phyloP scores from a whole-genome alignment of 352 stramenopile species.

The Elongisporangium anandrum region DNA sequence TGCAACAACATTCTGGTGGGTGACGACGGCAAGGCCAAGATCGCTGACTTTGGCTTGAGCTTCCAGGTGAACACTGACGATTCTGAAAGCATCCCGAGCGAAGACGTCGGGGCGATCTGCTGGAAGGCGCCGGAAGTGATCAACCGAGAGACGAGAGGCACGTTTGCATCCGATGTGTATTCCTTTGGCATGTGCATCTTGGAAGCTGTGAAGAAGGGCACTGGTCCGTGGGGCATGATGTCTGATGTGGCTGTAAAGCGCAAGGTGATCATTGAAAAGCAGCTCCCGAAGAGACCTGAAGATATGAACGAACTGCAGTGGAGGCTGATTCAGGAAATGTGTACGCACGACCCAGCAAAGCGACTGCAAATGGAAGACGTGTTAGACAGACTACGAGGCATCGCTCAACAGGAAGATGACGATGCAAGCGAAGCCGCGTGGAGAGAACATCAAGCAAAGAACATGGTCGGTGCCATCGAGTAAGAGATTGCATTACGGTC shows the following conservation, averaged over 20 bases:
- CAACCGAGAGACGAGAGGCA: not conserved
- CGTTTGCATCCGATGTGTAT: constrained; percentile 7
- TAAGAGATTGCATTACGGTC: no score
- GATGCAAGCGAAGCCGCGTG: not conserved
- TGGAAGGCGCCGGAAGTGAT: not conserved
- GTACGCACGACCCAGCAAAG: not conserved
- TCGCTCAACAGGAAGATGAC: not conserved
- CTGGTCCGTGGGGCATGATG: not conserved
- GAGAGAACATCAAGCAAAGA: not conserved
- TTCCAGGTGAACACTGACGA: constrained; percentile 4
- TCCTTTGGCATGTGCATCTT: constrained; percentile 9
- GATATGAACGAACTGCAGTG: not conserved
- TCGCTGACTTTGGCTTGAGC: constrained; percentile 12
- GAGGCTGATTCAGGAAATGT: not conserved
- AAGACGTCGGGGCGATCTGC: not conserved
- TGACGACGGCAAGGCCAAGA: constrained; percentile 7
- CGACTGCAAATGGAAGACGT: not conserved
- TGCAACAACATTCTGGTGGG: constrained; percentile 18
- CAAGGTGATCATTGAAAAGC: not conserved
- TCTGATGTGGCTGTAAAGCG: not conserved
- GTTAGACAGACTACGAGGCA: not conserved
- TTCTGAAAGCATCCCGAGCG: not conserved
- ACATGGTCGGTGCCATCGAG: no score
- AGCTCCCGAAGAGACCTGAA: not conserved
- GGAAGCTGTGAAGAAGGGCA: constrained; percentile 5